Conservation (phyloP, 345 rosid species). For the Erodium maritimum region DNA sequence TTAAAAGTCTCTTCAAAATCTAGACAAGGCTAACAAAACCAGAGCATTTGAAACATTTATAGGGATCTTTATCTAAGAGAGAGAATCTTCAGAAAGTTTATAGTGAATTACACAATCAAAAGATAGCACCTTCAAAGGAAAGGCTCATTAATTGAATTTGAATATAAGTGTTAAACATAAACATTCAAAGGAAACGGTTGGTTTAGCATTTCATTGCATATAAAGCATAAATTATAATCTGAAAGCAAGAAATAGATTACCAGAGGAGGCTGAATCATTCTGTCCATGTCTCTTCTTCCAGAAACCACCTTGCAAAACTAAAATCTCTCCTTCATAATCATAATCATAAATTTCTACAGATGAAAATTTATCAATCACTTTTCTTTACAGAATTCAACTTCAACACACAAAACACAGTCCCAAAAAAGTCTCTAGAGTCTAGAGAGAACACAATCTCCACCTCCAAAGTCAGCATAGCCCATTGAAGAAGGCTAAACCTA, state of each 20-base stretch:
- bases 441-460: not conserved
- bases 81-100: not conserved
- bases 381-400: not conserved
- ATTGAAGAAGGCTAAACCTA: slow-evolving; percentile 4
- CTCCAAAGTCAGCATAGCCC: slow-evolving; percentile 1
- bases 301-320: slow-evolving; percentile 6
- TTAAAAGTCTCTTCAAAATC: no score
- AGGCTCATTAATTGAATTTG: not conserved
- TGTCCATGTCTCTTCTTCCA: slow-evolving; percentile 33
- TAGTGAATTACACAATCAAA: not conserved
- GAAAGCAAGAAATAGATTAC: slow-evolving; percentile 23
- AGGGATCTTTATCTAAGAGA: not conserved
- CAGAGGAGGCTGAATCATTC: slow-evolving; percentile 67
- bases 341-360: not conserved
- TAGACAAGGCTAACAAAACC: not conserved
- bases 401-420: not conserved
- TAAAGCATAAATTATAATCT: slow-evolving; percentile 1
- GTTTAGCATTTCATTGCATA: not conserved
- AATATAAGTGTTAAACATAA: not conserved
- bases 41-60: not conserved
- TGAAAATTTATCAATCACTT: not conserved
- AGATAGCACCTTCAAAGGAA: not conserved
- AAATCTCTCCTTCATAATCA: not conserved
- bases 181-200: not conserved
- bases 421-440: not conserved